A percentile compares a stretch with the other conserved stretches of the same genome.
phyloP scores from a whole-genome alignment of 1,284 basidiomycete genomes.

The Veloboletus limbatus region DNA sequence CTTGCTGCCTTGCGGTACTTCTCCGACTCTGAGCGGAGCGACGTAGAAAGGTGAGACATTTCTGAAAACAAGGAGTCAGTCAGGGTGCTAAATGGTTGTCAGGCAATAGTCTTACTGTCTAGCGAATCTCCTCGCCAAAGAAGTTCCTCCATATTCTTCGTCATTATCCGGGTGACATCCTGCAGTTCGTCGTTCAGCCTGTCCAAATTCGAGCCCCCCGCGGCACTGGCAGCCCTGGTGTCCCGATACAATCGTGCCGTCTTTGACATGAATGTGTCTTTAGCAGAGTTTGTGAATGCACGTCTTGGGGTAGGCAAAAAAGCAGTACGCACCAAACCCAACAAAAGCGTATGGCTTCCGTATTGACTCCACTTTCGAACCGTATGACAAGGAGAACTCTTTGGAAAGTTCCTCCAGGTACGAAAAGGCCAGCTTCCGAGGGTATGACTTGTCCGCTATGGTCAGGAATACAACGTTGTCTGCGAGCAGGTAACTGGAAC shows the following conservation, averaged over 20 bases:
- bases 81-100: slow-evolving; percentile 2
- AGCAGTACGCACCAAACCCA: slow-evolving; percentile 70
- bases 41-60: slow-evolving; percentile 98
- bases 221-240: slow-evolving; percentile 80
- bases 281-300: slow-evolving; percentile 6
- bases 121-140: slow-evolving; percentile 97
- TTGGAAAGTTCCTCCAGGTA: slow-evolving; percentile 97
- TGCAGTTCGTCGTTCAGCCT: slow-evolving; percentile 94
- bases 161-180: slow-evolving; percentile 99
- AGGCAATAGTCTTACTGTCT: slow-evolving; percentile 62
- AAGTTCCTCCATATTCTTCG: slow-evolving; percentile 99
- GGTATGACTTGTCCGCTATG: slow-evolving; percentile 96
- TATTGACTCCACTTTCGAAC: slow-evolving; percentile 81
- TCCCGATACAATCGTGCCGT: slow-evolving; percentile 95
- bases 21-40: slow-evolving; percentile 94
- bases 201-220: slow-evolving; percentile 70
- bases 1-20: slow-evolving; percentile 96
- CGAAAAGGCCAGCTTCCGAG: slow-evolving; percentile 95
- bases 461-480: slow-evolving; percentile 94
- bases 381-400: slow-evolving; percentile 91
- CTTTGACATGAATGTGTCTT: slow-evolving; percentile 98
- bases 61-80: slow-evolving; percentile 46
- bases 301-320: background rate
- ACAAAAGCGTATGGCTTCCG: slow-evolving; percentile 95
- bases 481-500: slow-evolving; percentile 84